Base-by-base conservation (phyloP, 2,329 filamentous ascomycete species). In the Botrytis paeoniae region DNA sequence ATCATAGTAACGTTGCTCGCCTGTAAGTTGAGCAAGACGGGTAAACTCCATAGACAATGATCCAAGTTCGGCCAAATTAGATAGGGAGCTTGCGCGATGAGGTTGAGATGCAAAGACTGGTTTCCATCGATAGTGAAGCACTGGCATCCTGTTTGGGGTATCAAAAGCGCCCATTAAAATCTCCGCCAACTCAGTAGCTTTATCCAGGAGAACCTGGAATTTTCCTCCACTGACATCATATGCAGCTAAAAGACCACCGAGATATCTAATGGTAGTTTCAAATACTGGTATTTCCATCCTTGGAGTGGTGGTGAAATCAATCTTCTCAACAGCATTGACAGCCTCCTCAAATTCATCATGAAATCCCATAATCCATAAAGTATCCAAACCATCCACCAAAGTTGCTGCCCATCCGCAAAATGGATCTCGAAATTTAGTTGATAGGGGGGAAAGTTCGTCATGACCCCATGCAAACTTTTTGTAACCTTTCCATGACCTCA, bases 351-450 rank as follows among this genome's bases (percentile, higher is more conserved):
- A 97, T 78, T 97, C 93, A 0, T 92, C 86, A 78, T 88, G 88
- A 80, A 97, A 79, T 39, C 89, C 93, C 88, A 95, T 94, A 77
- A 97, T 95, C 92, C 93, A 97, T 4, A 97, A 85, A 0, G 93
- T 95, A 80, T 97, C 94, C 69, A 95, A 83, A 1, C 89, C 85
- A 83, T 97, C 94, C 8, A 97, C 92, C 74, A 97, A 81, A 0
- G 94, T 97, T 25, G 94, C 94, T 29, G 93, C 93, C 94, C 94
- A 97, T 68, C 92, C 93, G 80, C 94, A 95, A 82, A 98, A 98
- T 0, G 94, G 93, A 80, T 98, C 92, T 29, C 89, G 88, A 76
- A 85, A 89, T 22, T 83, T 84, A 69, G 90, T 90, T 43, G 89
- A 88, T 16, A 95, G 85, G 2, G 96, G 96, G 62, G 84, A 87